phyloP scores from a whole-genome alignment of 2,329 filamentous ascomycete genomes.

The Arthrinium phaeospermum region DNA sequence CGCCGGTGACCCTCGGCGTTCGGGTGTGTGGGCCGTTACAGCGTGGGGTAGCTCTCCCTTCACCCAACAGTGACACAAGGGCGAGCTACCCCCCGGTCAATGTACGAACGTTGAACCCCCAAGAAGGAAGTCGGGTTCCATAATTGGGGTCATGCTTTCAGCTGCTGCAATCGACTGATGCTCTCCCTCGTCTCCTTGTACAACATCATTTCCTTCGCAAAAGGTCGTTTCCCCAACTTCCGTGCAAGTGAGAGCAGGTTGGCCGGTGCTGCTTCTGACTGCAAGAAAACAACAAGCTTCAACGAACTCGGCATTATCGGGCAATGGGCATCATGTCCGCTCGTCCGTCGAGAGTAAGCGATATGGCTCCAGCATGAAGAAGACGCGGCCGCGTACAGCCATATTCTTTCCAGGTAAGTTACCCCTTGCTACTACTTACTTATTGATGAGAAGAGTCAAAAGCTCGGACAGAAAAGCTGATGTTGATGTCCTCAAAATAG shows the following conservation, averaged over 20 bases:
- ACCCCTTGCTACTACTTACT: neutral
- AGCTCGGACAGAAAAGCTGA: neutral
- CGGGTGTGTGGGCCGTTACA: neutral
- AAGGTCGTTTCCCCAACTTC: neutral
- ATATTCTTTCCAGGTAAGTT: slow-evolving; percentile 65
- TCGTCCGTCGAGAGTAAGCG: neutral
- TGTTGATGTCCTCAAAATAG: slow-evolving; percentile 48
- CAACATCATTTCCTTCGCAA: neutral
- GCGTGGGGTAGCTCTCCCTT: slow-evolving; percentile 1
- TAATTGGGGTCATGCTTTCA: slow-evolving; percentile 12
- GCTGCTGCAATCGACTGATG: neutral
- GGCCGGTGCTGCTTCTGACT: slow-evolving; percentile 6
- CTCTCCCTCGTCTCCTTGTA: neutral
- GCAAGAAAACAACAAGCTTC: neutral
- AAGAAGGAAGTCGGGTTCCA: neutral
- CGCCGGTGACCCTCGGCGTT: neutral
- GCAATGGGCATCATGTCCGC: neutral
- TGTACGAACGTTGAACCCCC: neutral
- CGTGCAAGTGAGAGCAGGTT: slow-evolving; percentile 10
- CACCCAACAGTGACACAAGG: neutral
- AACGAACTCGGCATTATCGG: neutral
- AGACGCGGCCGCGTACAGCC: slow-evolving; percentile 54
- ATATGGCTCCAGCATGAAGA: slow-evolving; percentile 21
- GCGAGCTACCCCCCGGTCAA: neutral
- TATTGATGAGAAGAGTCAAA: neutral